Conservation (phyloP, 2,329 filamentous ascomycete species). For the Aureobasidium uvarum region DNA sequence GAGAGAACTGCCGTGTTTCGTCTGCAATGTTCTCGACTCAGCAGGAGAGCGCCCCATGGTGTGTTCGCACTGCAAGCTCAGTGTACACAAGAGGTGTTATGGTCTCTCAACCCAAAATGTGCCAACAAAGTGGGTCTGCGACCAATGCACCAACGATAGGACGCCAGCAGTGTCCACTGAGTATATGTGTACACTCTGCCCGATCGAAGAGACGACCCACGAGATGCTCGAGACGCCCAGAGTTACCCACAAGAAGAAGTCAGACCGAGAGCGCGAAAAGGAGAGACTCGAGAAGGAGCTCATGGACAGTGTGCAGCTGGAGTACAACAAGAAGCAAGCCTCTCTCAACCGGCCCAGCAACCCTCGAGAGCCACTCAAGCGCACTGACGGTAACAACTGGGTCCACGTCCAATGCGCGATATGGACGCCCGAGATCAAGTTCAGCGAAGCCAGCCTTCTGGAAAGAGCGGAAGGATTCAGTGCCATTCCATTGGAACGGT, state of each 20-base stretch:
- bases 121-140: conserved; percentile 77
- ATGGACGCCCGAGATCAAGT: conserved; percentile 90
- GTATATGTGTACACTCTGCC: conserved; percentile 91
- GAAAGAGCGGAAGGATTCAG: conserved; percentile 88
- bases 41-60: conserved; percentile 69
- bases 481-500: conserved; percentile 69
- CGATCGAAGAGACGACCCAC: conserved; percentile 74
- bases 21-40: conserved; percentile 74
- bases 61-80: conserved; percentile 85
- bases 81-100: conserved; percentile 90
- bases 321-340: conserved; percentile 78
- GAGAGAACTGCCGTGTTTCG: conserved; percentile 74
- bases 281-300: conserved; percentile 83
- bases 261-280: conserved; percentile 84
- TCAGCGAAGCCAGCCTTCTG: conserved; percentile 77
- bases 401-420: conserved; percentile 91
- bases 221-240: conserved; percentile 84
- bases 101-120: conserved; percentile 65
- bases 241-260: conserved; percentile 80
- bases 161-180: conserved; percentile 88
- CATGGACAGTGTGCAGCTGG: conserved; percentile 73
- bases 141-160: conserved; percentile 93
- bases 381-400: conserved; percentile 97
- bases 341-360: conserved; percentile 78
- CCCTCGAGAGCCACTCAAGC: conserved; percentile 87